phyloP scores from a whole-genome alignment of 768 basidiomycete genomes.

The Gelatoporia subvermispora region DNA sequence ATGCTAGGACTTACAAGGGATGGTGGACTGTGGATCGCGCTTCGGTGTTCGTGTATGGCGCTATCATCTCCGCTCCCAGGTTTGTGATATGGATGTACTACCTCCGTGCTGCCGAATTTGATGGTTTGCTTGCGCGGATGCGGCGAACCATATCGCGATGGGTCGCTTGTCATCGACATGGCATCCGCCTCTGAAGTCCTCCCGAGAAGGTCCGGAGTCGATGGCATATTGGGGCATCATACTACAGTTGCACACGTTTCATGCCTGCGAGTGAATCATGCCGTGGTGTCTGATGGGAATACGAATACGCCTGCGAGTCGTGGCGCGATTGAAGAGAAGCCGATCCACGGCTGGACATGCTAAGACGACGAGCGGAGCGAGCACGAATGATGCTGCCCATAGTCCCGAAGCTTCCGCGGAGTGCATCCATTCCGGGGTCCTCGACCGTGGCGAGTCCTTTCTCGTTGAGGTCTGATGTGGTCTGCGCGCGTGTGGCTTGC shows the following conservation, averaged over 20 bases:
- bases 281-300: slow-evolving; percentile 19
- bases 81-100: slow-evolving; percentile 69
- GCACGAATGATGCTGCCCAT: slow-evolving; percentile 87
- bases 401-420: slow-evolving; percentile 88
- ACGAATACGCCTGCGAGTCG: slow-evolving; percentile 8
- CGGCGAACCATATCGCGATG: slow-evolving; percentile 23
- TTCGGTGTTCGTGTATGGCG: slow-evolving; percentile 23
- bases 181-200: slow-evolving; percentile 35
- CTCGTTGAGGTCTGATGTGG: slow-evolving; percentile 62
- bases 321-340: slow-evolving; percentile 16
- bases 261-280: slow-evolving; percentile 45
- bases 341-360: slow-evolving; percentile 19
- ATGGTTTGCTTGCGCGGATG: slow-evolving; percentile 44
- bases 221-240: slow-evolving; percentile 81
- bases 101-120: slow-evolving; percentile 71
- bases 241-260: slow-evolving; percentile 81
- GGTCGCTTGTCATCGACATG: slow-evolving; percentile 29
- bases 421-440: slow-evolving; percentile 89
- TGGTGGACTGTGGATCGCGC: slow-evolving; percentile 10
- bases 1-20: slow-evolving; percentile 1
- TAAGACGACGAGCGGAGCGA: slow-evolving; percentile 37
- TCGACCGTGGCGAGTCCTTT: slow-evolving; percentile 56
- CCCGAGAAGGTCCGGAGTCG: slow-evolving; percentile 3
- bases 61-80: slow-evolving; percentile 21
- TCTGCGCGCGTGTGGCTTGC: slow-evolving; percentile 72